Evolutionary conservation across 2,329 filamentous ascomycete species (phyloP).

Genomic region (Cylindrodendrum hubeiense): DNA sequence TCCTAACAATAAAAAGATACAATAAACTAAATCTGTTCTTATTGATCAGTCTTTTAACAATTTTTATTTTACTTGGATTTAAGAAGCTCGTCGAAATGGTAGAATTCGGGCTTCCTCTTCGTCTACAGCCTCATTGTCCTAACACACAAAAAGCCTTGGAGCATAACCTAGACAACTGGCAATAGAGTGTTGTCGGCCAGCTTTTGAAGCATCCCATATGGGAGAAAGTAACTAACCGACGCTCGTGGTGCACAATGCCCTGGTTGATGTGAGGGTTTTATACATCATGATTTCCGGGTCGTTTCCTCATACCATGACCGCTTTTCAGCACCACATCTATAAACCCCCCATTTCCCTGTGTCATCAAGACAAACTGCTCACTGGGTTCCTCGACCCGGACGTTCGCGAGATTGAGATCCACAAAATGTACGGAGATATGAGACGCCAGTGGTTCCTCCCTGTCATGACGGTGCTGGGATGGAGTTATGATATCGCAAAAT

Average conservation of each 20-base stretch:
- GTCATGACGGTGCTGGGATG: neutral
- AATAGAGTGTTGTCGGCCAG: neutral
- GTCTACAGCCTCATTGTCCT: neutral
- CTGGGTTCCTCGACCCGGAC: no score
- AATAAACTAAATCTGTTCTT: no score
- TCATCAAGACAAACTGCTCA: neutral
- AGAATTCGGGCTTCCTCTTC: neutral
- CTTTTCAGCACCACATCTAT: neutral
- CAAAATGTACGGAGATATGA: neutral
- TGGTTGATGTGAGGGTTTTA: neutral
- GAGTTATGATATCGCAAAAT: neutral
- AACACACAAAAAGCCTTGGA: neutral
- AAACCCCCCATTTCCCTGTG: neutral
- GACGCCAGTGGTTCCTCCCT: neutral
- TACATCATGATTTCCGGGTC: neutral
- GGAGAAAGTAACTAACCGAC: no score
- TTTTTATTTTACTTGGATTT: no score
- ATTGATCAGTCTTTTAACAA: no score
- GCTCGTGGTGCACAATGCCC: neutral
- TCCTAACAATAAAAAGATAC: no score
- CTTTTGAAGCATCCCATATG: no score
- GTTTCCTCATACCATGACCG: neutral
- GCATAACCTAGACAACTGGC: neutral
- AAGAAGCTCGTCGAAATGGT: neutral
- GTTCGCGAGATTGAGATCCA: neutral